Evolutionary conservation across 2,329 filamentous ascomycete genomes (phyloP).

Genomic region (Aspergillus fischeri): DNA sequence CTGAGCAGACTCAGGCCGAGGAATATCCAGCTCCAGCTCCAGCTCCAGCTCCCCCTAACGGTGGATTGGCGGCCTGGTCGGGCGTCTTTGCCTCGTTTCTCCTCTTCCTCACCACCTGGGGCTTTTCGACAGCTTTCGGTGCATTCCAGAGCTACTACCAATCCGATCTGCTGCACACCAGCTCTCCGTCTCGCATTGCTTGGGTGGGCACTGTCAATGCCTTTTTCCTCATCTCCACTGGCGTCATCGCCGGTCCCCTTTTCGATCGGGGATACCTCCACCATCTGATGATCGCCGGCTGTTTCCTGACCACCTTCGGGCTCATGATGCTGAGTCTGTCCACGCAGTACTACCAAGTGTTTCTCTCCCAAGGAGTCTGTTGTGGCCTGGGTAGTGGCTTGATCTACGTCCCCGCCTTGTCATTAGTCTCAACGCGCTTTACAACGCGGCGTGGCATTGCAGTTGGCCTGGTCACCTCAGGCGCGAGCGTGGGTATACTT

Average conservation of each 20-base stretch:
- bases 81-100: conserved; percentile 17
- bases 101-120: conserved; percentile 19
- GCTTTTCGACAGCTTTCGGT: conserved; percentile 18
- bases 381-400: conserved; percentile 51
- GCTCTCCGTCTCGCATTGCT: conserved; percentile 36
- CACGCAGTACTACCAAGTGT: conserved; percentile 41
- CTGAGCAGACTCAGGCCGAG: not conserved
- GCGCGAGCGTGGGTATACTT: conserved; percentile 23
- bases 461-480: conserved; percentile 51
- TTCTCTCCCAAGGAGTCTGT: conserved; percentile 44
- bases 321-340: conserved; percentile 44
- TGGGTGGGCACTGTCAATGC: conserved; percentile 43
- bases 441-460: conserved; percentile 48
- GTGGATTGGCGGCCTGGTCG: conserved; percentile 18
- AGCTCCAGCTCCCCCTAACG: conserved; percentile 9
- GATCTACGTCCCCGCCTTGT: conserved; percentile 56
- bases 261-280: conserved; percentile 43
- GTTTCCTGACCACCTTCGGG: conserved; percentile 38
- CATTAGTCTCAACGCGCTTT: conserved; percentile 60
- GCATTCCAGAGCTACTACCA: conserved; percentile 25
- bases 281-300: conserved; percentile 35
- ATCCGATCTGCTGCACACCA: conserved; percentile 12
- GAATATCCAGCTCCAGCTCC: not conserved
- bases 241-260: conserved; percentile 42
- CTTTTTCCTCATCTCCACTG: conserved; percentile 43